A percentile compares a stretch with the other conserved stretches of the same genome.
phyloP scores from a whole-genome alignment of 495 filamentous ascomycete species.

The Podospora didyma region DNA sequence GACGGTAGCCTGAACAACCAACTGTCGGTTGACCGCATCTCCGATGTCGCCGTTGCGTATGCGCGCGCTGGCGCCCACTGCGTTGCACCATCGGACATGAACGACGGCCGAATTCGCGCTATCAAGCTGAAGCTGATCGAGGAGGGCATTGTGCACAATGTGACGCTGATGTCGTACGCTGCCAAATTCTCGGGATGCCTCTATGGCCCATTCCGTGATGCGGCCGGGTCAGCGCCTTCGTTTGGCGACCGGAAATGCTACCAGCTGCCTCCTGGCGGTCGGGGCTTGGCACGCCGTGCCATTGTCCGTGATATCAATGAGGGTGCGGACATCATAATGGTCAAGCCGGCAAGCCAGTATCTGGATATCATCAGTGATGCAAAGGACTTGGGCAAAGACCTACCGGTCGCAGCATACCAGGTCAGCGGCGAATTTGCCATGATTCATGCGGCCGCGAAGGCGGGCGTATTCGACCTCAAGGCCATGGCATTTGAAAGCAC shows the following conservation, averaged over 20 bases:
- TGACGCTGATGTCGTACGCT: constrained; percentile 92
- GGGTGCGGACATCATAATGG: constrained; percentile 98
- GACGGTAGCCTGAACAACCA: constrained; percentile 91
- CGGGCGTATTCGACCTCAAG: constrained; percentile 96
- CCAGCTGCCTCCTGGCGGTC: constrained; percentile 86
- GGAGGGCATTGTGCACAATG: constrained; percentile 80
- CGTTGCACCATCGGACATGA: constrained; percentile 97
- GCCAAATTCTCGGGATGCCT: constrained; percentile 96
- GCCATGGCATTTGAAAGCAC: constrained; percentile 92
- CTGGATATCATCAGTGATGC: constrained; percentile 96
- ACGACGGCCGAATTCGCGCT: constrained; percentile 90
- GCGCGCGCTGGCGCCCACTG: constrained; percentile 92
- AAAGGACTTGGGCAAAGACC: constrained; percentile 82
- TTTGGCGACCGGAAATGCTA: constrained; percentile 97
- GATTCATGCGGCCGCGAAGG: constrained; percentile 94
- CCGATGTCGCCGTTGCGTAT: constrained; percentile 88
- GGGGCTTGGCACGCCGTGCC: constrained; percentile 89
- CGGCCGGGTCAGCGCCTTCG: constrained; percentile 84
- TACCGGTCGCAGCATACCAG: constrained; percentile 93
- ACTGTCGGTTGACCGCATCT: constrained; percentile 87
- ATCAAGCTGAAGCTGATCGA: constrained; percentile 97
- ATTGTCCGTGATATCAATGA: constrained; percentile 87
- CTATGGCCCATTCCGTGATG: constrained; percentile 96
- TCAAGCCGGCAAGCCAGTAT: constrained; percentile 92
- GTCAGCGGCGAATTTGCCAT: constrained; percentile 97